phyloP scores from a whole-genome alignment of 169 alveolate genomes.

The Plasmodium reichenowi region DNA sequence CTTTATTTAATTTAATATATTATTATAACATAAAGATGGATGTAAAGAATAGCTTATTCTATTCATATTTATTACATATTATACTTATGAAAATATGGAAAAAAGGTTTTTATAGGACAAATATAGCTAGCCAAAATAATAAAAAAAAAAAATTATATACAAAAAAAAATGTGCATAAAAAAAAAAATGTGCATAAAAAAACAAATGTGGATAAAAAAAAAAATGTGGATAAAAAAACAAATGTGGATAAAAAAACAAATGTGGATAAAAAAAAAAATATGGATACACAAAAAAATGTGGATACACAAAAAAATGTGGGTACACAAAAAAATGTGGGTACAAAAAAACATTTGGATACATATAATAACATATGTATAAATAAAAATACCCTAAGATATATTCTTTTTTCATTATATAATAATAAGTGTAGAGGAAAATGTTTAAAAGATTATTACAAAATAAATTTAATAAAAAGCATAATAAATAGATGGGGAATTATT shows the following conservation, averaged over 20 bases:
- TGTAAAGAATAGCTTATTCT: constrained; percentile 2
- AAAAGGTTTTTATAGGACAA: constrained; percentile 7
- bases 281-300: too few species aligned
- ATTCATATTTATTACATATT: constrained; percentile 30
- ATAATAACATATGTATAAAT: neutral
- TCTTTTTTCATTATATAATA: neutral
- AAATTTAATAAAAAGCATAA: constrained; percentile 2
- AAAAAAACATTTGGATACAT: neutral
- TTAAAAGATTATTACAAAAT: neutral
- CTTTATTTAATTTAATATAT: constrained; percentile 40
- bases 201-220: too few species aligned
- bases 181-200: too few species aligned
- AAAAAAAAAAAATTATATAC: neutral
- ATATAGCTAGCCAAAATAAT: neutral
- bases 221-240: too few species aligned
- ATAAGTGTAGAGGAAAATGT: neutral
- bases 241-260: too few species aligned
- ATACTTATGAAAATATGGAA: constrained; percentile 12
- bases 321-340: neutral
- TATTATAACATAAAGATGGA: constrained; percentile 23
- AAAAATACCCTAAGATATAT: neutral
- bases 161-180: neutral
- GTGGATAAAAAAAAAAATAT: neutral
- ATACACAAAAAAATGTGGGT: too few species aligned
- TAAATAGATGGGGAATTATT: constrained; percentile 25